A percentile compares a stretch with the other conserved stretches of the same genome.
phyloP scores from a whole-genome alignment of 371 early-diverging fungal genomes.

The Lichtheimia ramosa region DNA sequence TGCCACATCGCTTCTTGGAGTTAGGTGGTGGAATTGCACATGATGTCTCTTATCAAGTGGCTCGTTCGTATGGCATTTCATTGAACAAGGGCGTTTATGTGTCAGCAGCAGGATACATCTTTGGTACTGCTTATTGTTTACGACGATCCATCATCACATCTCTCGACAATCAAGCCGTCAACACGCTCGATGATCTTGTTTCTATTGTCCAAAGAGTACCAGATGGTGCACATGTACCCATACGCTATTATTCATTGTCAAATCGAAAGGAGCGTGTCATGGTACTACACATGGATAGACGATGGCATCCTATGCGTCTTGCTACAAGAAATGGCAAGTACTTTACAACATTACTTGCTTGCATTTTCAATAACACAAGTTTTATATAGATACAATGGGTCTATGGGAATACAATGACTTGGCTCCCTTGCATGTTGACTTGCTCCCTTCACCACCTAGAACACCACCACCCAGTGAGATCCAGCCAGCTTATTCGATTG shows the following conservation, averaged over 20 bases:
- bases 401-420: constrained; percentile 76
- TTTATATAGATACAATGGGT: constrained; percentile 62
- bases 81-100: constrained; percentile 82
- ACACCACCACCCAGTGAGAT: background rate
- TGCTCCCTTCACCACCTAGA: background rate
- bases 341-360: background rate
- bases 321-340: constrained; percentile 75
- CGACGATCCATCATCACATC: constrained; percentile 65
- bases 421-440: constrained; percentile 29
- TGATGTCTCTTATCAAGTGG: constrained; percentile 86
- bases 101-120: constrained; percentile 68
- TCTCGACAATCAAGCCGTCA: constrained; percentile 70
- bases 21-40: constrained; percentile 86
- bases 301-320: constrained; percentile 80
- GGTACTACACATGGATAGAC: constrained; percentile 77
- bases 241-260: constrained; percentile 71
- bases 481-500: constrained; percentile 8
- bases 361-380: background rate
- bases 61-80: constrained; percentile 66
- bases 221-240: constrained; percentile 79
- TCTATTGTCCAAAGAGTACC: constrained; percentile 60
- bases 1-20: constrained; percentile 74
- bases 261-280: constrained; percentile 64
- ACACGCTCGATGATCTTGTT: constrained; percentile 77
- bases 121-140: constrained; percentile 59